Conservation (phyloP, 805 yeast species). For the Myxozyma vanderwaltii region DNA sequence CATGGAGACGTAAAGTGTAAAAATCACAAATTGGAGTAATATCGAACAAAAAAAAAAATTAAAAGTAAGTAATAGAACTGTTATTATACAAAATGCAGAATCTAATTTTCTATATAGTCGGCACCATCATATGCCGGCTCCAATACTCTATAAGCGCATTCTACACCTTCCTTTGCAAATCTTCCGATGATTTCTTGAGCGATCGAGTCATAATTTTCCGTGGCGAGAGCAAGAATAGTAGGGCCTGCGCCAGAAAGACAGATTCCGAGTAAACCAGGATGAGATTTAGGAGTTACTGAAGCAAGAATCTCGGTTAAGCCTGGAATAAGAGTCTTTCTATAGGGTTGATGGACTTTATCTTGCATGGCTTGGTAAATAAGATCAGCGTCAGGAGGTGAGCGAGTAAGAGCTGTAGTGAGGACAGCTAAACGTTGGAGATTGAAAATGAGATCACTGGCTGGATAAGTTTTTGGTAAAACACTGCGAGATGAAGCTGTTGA, state of each 20-base stretch:
- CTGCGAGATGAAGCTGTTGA: slow-evolving; percentile 90
- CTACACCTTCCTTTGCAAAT: slow-evolving; percentile 65
- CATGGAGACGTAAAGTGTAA: too few relatives aligned
- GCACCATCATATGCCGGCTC: slow-evolving; percentile 92
- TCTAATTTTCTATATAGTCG: slow-evolving; percentile 10
- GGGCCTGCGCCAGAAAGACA: slow-evolving; percentile 99
- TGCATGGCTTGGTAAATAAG: slow-evolving; percentile 94
- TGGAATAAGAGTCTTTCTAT: slow-evolving; percentile 87
- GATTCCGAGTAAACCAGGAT: slow-evolving; percentile 86
- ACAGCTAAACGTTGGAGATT: slow-evolving; percentile 92
- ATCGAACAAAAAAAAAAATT: too few relatives aligned
- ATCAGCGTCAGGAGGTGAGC: slow-evolving; percentile 76
- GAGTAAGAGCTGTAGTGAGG: slow-evolving; percentile 87
- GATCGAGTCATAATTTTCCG: slow-evolving; percentile 79
- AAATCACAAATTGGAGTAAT: too few relatives aligned
- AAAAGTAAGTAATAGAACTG: not conserved
- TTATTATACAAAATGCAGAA: not conserved
- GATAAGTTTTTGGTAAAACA: slow-evolving; percentile 80
- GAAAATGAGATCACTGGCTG: slow-evolving; percentile 81
- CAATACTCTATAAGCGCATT: slow-evolving; percentile 79
- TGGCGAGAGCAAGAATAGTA: slow-evolving; percentile 90
- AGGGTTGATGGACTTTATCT: slow-evolving; percentile 96
- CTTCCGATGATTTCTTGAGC: slow-evolving; percentile 73
- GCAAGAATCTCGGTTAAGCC: slow-evolving; percentile 81
- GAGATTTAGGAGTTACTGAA: slow-evolving; percentile 71